phyloP scores from a whole-genome alignment of 768 basidiomycete genomes.

The Amanita jacksonii region DNA sequence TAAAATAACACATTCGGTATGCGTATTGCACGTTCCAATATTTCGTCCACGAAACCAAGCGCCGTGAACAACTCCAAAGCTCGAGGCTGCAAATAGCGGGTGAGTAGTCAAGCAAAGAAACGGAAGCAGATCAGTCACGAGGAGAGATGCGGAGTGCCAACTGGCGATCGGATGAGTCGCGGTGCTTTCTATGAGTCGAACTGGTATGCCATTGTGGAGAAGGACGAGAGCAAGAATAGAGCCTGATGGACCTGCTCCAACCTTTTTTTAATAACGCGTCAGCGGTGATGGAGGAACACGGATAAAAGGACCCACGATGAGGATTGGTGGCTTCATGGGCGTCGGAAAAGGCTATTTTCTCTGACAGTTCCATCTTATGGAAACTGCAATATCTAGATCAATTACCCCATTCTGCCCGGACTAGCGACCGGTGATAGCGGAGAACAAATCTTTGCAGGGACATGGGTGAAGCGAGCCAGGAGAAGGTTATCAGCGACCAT shows the following conservation, averaged over 20 bases:
- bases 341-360: neutral
- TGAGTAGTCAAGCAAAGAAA: neutral
- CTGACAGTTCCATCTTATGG: too few species aligned
- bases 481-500: too few species aligned
- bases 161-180: conserved; percentile 24
- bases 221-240: conserved; percentile 33
- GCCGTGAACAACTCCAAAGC: neutral
- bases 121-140: conserved; percentile 6
- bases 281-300: neutral
- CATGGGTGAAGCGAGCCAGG: too few species aligned
- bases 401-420: too few species aligned
- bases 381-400: too few species aligned
- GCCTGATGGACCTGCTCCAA: conserved; percentile 39
- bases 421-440: too few species aligned
- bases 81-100: neutral
- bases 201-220: conserved; percentile 33
- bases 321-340: conserved; percentile 10
- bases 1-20: neutral
- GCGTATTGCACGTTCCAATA: neutral
- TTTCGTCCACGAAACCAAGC: neutral
- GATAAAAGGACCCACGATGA: conserved; percentile 15
- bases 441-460: too few species aligned
- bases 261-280: conserved; percentile 20
- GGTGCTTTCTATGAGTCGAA: conserved; percentile 44
- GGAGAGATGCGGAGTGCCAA: conserved; percentile 31